Percentiles rank a stretch among this genome's conserved stretches.
Conservation (phyloP, 1,139 yeast species). For the Candida tropicalis region DNA sequence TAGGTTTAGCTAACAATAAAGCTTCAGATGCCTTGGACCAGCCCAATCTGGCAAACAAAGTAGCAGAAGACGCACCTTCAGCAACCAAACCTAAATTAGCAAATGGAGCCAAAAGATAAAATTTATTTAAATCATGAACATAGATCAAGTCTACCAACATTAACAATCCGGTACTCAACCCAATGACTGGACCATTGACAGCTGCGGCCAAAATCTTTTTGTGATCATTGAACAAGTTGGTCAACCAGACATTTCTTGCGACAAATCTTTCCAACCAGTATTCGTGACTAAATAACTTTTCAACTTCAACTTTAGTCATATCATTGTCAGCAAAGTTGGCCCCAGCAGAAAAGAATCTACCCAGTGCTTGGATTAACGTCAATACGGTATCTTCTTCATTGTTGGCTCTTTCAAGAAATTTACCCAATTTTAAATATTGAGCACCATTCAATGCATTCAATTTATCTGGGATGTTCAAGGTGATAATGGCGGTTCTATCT, state of each 20-base stretch:
- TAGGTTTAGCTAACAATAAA: slow-evolving; percentile 67
- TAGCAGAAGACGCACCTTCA: slow-evolving; percentile 78
- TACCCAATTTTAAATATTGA: slow-evolving; percentile 67
- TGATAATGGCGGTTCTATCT: slow-evolving; percentile 63
- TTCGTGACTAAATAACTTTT: slow-evolving; percentile 43
- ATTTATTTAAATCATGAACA: slow-evolving; percentile 58
- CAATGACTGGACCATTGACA: slow-evolving; percentile 87
- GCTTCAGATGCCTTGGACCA: slow-evolving; percentile 76
- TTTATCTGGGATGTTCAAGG: slow-evolving; percentile 62
- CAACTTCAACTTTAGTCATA: slow-evolving; percentile 23
- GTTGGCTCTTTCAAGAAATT: slow-evolving; percentile 65
- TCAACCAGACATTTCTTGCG: slow-evolving; percentile 69
- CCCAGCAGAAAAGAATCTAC: slow-evolving; percentile 83
- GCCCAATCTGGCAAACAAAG: slow-evolving; percentile 73
- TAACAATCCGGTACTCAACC: slow-evolving; percentile 74
- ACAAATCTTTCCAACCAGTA: slow-evolving; percentile 64
- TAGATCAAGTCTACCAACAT: slow-evolving; percentile 77
- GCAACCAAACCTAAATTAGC: slow-evolving; percentile 82
- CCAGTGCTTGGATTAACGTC: slow-evolving; percentile 72
- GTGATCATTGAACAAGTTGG: slow-evolving; percentile 72
- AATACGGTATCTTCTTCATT: slow-evolving; percentile 63
- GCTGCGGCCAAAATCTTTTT: slow-evolving; percentile 73
- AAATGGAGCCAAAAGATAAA: slow-evolving; percentile 74
- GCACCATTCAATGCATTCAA: slow-evolving; percentile 70
- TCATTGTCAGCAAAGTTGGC: slow-evolving; percentile 60